Evolutionary conservation across 148 eudicot genomes (phyloP).

Genomic region (Rhododendron simsii): DNA sequence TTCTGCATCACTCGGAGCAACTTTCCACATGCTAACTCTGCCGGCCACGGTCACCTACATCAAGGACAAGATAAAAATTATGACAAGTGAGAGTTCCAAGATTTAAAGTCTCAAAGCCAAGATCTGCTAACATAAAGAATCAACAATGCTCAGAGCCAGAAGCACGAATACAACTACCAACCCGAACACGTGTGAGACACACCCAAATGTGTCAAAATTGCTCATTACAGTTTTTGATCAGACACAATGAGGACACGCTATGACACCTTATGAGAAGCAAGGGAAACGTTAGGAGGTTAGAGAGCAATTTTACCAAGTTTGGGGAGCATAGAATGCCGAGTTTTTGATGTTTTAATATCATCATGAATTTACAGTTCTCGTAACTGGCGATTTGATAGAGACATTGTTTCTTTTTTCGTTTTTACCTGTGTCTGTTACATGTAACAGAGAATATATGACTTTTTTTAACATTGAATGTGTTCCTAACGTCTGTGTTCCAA

Average conservation of each 20-base stretch:
- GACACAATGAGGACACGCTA: neutral
- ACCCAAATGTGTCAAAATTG: neutral
- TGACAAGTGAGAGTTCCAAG: neutral
- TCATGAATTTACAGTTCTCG: neutral
- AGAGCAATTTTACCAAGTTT: neutral
- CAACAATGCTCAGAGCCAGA: neutral
- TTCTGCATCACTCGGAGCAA: constrained; percentile 91
- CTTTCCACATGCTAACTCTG: constrained; percentile 72
- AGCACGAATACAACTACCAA: neutral
- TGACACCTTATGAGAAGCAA: neutral
- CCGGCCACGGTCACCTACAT: constrained; percentile 74
- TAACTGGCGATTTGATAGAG: neutral
- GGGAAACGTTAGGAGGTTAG: neutral
- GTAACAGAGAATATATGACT: neutral
- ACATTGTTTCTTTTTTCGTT: neutral
- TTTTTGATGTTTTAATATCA: neutral
- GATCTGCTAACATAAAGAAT: neutral
- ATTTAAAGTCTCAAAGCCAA: neutral
- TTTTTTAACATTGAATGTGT: neutral
- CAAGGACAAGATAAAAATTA: neutral
- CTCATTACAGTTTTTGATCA: neutral
- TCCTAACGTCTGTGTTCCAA: neutral
- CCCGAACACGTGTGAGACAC: neutral
- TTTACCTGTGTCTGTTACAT: neutral
- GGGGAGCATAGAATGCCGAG: neutral